Evolutionary conservation across 192 early-diverging fungal species (phyloP).

Genomic region (Entophlyctis luteolus): DNA sequence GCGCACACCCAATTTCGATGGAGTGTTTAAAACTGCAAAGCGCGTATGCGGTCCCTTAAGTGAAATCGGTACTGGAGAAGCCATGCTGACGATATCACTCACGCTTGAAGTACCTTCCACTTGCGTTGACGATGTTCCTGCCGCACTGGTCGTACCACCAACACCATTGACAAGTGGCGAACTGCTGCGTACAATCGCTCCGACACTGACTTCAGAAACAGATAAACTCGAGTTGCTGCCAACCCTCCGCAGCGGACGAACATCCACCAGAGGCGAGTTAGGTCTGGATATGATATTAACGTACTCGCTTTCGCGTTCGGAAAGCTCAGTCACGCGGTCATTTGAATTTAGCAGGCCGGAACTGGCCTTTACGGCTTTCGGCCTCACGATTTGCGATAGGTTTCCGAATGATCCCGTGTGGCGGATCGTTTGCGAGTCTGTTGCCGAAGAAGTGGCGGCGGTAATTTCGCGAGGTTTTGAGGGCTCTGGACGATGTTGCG

Average conservation of each 20-base stretch:
- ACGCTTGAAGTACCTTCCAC: too few relatives aligned
- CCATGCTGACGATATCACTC: too few relatives aligned
- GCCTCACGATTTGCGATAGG: background rate
- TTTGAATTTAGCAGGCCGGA: background rate
- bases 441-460: background rate
- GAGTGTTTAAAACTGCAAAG: too few relatives aligned
- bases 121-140: too few relatives aligned
- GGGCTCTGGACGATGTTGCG: background rate
- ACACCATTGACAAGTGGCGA: too few relatives aligned
- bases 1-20: too few relatives aligned
- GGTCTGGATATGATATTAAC: background rate
- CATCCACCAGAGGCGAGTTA: background rate
- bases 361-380: background rate
- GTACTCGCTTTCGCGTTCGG: background rate
- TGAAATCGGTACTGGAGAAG: too few relatives aligned
- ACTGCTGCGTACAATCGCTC: too few relatives aligned
- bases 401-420: background rate
- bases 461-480: background rate
- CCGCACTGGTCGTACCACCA: too few relatives aligned
- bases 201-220: background rate
- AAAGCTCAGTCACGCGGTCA: background rate
- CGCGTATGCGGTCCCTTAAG: too few relatives aligned
- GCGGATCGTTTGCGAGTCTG: background rate
- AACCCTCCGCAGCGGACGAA: background rate
- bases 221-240: background rate